A percentile compares a stretch with the other conserved stretches of the same genome.
Evolutionary conservation across 805 yeast genomes (phyloP).

Genomic region (Ogataea kodamae): DNA sequence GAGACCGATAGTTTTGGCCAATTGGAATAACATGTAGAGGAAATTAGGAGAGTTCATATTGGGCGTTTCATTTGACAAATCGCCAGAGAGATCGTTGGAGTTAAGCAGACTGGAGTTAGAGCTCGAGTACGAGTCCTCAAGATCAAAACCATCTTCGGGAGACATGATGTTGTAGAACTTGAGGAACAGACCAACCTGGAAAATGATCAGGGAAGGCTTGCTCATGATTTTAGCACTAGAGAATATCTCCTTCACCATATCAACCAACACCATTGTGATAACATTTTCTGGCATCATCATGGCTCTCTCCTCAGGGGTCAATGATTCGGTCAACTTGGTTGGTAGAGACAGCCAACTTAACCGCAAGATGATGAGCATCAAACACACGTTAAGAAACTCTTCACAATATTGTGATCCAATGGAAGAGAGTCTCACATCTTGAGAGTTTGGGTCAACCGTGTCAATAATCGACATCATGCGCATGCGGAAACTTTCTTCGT

Average conservation of each 20-base stretch:
- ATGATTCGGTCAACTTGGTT: conserved; percentile 31
- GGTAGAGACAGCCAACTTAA: conserved; percentile 56
- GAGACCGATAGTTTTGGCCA: conserved; percentile 46
- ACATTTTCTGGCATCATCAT: conserved; percentile 40
- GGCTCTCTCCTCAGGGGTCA: conserved; percentile 29
- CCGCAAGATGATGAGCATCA: conserved; percentile 48
- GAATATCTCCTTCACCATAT: conserved; percentile 44
- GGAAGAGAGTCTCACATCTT: conserved; percentile 28
- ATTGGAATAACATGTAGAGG: conserved; percentile 36
- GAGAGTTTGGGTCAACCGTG: conserved; percentile 31
- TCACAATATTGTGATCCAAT: conserved; percentile 36
- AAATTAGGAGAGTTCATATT: conserved; percentile 36
- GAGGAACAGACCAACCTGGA: conserved; percentile 58
- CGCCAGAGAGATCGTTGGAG: conserved; percentile 36
- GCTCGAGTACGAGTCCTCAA: conserved; percentile 39
- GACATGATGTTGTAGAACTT: conserved; percentile 53
- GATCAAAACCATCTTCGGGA: conserved; percentile 52
- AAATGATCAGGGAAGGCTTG: conserved; percentile 44
- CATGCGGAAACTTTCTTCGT: conserved; percentile 48
- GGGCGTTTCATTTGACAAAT: conserved; percentile 33
- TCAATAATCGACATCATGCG: conserved; percentile 47
- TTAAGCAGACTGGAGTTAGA: conserved; percentile 20
- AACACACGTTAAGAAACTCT: conserved; percentile 49
- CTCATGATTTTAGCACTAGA: conserved; percentile 40
- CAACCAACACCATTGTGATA: conserved; percentile 39